A percentile compares a stretch with the other conserved stretches of the same genome.
These are phyloP conservation scores for Chlamydomonas incerta DNA, from an alignment of 139 green algal genomes.

Conservation along the genomic window DNA sequence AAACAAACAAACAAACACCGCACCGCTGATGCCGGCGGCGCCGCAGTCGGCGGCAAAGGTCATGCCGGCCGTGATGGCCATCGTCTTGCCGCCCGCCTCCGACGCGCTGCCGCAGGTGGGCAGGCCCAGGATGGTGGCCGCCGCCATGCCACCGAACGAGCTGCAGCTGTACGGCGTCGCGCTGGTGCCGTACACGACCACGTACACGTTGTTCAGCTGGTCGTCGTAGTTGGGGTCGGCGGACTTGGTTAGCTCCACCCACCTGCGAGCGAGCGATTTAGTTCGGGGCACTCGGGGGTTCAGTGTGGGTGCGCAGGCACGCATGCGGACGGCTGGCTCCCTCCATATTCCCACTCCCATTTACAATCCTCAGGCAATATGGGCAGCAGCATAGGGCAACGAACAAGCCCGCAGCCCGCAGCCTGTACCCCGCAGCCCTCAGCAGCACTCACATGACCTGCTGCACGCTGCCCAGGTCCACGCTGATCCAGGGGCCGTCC, in stretches of 20 bases:
- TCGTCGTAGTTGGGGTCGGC: background rate
- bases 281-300: too few species aligned
- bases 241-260: constrained; percentile 35
- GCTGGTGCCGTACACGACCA: constrained; percentile 5
- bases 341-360: too few species aligned
- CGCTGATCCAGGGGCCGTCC: constrained; percentile 28
- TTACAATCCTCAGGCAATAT: too few species aligned
- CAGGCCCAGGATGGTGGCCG: background rate
- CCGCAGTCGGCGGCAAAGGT: background rate
- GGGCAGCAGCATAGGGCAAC: too few species aligned
- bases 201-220: background rate
- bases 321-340: too few species aligned
- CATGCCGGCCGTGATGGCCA: background rate
- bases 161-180: background rate
- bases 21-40: background rate
- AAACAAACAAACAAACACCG: background rate
- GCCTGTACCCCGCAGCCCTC: too few species aligned
- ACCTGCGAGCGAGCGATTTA: background rate
- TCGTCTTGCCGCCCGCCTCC: background rate
- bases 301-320: too few species aligned
- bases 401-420: too few species aligned
- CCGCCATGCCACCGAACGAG: background rate
- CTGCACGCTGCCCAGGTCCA: constrained; percentile 2
- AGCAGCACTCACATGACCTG: constrained; percentile 23
- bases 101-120: background rate